Base-by-base conservation (phyloP, 75 land plant species). In the Pinus tabuliformis region DNA sequence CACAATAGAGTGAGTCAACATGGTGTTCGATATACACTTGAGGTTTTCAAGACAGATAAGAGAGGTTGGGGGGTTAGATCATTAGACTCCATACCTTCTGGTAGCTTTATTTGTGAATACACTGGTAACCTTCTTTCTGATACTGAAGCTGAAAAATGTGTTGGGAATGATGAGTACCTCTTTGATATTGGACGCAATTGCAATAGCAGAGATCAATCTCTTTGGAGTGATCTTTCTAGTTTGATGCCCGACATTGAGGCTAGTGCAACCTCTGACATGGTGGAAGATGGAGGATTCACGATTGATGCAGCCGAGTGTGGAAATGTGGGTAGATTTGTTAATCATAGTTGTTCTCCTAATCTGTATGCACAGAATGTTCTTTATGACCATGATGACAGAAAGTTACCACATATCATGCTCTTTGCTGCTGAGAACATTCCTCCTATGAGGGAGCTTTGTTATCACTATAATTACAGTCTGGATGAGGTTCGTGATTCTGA, bases 341-440 rank as follows among this genome's bases (percentile, higher is more conserved):
- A 90, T 75, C 92, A 90, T 57, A 85, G 90, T 36, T 90, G 90
- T 75, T 80, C 89, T 3, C 92, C 92, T 39, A 85, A 88, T 70
- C 74, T 90, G 3, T 90, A 81, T 73, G 88, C 89, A 16, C 88
- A 90, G 60, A 80, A 84, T 77, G 92, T 90, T n/a, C 79, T 90
- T n/a, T 88, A 76, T 75, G 92, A 88, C 60, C 85, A 84, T 63
- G 83, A 88, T 58, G 90, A 90, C 73, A 81, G 39, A 75, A 83
- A 78, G 61, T 64, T 81, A 18, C 88, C 92, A 16, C 92, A 90
- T 62, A 79, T 90, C 13, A 88, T 90, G 90, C 62, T 90, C 21
- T 85, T 85, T 72, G 81, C 81, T 16, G 77, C 60, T 49, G 72
- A 79, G 22, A 72, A 85, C 30, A 90, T 88, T 59, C 88, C 87